Percentiles rank a stretch among this genome's conserved stretches.
phyloP scores from a whole-genome alignment of 805 yeast genomes.

The Geotrichum ghanense region DNA sequence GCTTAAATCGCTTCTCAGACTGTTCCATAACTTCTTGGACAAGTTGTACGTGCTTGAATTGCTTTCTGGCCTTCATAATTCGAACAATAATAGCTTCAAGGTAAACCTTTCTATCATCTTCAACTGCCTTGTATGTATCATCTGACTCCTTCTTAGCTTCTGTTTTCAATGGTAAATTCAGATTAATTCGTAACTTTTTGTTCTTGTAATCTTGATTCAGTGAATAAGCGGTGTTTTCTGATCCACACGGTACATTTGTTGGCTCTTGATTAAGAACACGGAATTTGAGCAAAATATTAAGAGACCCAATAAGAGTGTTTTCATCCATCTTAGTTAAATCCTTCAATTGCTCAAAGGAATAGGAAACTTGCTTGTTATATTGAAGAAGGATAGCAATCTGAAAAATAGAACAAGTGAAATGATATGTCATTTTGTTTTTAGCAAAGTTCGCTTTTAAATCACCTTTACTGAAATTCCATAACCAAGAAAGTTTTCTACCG shows the following conservation, averaged over 20 bases:
- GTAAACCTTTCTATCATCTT: slow-evolving; percentile 74
- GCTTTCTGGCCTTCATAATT: slow-evolving; percentile 89
- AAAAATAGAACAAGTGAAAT: slow-evolving; percentile 67
- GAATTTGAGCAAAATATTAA: slow-evolving; percentile 68
- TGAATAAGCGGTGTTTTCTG: slow-evolving; percentile 50
- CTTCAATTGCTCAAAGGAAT: slow-evolving; percentile 47
- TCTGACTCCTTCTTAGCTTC: slow-evolving; percentile 61
- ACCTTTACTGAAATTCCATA: slow-evolving; percentile 89
- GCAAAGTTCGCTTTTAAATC: slow-evolving; percentile 82
- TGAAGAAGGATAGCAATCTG: slow-evolving; percentile 81
- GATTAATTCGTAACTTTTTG: slow-evolving; percentile 72
- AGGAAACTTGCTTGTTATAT: slow-evolving; percentile 59
- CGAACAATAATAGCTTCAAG: slow-evolving; percentile 91
- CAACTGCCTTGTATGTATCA: slow-evolving; percentile 68
- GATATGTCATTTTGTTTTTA: slow-evolving; percentile 53
- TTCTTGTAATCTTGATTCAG: slow-evolving; percentile 76
- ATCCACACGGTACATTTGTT: slow-evolving; percentile 37
- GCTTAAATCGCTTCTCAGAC: slow-evolving; percentile 70
- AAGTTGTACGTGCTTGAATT: slow-evolving; percentile 63
- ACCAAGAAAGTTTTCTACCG: slow-evolving; percentile 89
- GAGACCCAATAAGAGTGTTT: slow-evolving; percentile 60
- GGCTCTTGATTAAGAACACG: slow-evolving; percentile 62
- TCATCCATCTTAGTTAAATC: slow-evolving; percentile 58
- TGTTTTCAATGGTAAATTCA: slow-evolving; percentile 42
- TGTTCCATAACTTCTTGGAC: slow-evolving; percentile 84